Evolutionary conservation across 108 stramenopile species (phyloP).

Genomic region (Nannochloropsis gaditana): DNA sequence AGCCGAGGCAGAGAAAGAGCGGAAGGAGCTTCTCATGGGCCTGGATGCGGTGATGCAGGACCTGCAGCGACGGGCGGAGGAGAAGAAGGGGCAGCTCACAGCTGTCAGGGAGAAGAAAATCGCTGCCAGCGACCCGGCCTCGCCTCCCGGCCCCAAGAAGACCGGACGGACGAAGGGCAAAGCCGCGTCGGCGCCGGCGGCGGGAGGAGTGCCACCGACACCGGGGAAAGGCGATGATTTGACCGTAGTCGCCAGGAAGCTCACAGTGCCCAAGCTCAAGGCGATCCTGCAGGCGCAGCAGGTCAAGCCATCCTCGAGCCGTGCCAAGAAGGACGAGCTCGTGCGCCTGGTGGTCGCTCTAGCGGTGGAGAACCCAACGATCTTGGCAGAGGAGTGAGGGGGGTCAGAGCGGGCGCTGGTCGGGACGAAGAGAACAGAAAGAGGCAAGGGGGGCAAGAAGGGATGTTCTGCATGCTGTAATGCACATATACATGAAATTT

Average conservation of each 20-base stretch:
- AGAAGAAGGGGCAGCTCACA: neutral
- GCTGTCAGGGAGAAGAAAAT: neutral
- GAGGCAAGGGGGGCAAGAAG: neutral
- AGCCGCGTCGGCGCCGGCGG: neutral
- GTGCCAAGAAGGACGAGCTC: neutral
- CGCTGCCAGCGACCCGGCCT: neutral
- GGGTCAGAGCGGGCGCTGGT: neutral
- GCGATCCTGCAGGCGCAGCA: neutral
- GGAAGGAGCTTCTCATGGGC: neutral
- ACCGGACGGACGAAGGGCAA: neutral
- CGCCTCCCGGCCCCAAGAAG: neutral
- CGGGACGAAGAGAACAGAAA: neutral
- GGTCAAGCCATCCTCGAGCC: neutral
- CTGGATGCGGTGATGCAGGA: neutral
- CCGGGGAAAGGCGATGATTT: neutral
- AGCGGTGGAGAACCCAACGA: neutral
- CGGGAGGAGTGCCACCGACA: neutral
- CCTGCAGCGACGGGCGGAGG: neutral
- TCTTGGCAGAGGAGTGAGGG: neutral
- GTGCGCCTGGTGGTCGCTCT: neutral
- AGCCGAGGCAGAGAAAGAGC: neutral
- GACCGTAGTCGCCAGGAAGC: neutral
- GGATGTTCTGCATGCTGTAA: neutral
- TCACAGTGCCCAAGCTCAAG: neutral
- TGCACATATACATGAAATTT: neutral